A percentile compares a stretch with the other conserved stretches of the same genome.
Evolutionary conservation across 345 rosid genomes (phyloP).

Genomic region (Abelmoschus esculentus): DNA sequence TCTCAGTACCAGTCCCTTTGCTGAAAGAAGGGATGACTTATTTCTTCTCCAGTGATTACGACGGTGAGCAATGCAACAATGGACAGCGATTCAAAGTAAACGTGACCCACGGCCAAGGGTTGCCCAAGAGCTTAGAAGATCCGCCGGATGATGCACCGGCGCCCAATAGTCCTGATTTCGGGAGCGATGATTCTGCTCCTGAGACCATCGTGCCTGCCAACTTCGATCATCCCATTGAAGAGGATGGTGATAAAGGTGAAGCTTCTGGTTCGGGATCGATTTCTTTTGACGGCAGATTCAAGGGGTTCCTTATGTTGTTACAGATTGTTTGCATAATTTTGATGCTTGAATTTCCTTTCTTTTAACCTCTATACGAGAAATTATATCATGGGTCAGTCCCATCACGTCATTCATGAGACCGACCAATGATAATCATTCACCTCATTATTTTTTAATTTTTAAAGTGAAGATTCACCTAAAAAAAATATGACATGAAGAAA

Average conservation of each 20-base stretch:
- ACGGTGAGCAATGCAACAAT: conserved; percentile 74
- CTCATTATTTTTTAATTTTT: too few species aligned
- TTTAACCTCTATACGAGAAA: neutral
- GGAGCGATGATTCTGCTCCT: conserved; percentile 56
- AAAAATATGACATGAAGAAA: too few species aligned
- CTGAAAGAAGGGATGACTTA: conserved; percentile 61
- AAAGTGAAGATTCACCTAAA: too few species aligned
- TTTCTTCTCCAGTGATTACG: conserved; percentile 81
- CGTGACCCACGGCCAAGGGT: conserved; percentile 73
- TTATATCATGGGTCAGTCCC: too few species aligned
- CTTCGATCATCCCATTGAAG: conserved; percentile 52
- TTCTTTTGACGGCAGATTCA: conserved; percentile 19
- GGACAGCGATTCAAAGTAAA: conserved; percentile 65
- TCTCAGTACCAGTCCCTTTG: conserved; percentile 62
- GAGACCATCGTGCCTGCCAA: conserved; percentile 66
- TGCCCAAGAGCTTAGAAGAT: conserved; percentile 43
- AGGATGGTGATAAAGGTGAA: conserved; percentile 24
- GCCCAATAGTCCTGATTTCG: conserved; percentile 40
- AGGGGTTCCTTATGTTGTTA: conserved; percentile 23
- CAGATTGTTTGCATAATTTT: conserved; percentile 19
- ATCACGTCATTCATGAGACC: too few species aligned
- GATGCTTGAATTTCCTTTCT: neutral
- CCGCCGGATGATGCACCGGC: conserved; percentile 57
- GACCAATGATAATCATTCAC: too few species aligned
- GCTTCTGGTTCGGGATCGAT: conserved; percentile 32